Evolutionary conservation across 139 green algal species (phyloP).

Genomic region (Chlamydomonas schloesseri): DNA sequence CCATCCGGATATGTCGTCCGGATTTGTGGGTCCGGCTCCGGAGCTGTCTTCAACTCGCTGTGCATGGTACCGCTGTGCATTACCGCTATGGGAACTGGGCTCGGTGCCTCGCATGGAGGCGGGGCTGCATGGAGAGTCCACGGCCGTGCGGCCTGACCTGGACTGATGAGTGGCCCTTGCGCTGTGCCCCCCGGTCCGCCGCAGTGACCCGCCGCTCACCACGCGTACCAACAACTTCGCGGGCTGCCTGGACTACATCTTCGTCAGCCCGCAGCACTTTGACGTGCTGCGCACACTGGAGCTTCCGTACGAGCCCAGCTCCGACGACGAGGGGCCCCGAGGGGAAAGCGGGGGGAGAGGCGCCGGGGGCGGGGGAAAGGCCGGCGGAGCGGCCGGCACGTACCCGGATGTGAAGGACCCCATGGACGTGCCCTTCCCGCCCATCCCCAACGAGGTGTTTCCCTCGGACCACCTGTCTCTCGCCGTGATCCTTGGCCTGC

Average conservation of each 20-base stretch:
- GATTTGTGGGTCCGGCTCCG: no score
- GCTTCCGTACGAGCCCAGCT: slow-evolving; percentile 48
- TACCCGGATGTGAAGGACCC: no score
- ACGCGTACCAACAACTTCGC: slow-evolving; percentile 60
- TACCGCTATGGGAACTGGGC: no score
- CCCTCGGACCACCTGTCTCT: slow-evolving; percentile 65
- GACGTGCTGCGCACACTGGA: slow-evolving; percentile 45
- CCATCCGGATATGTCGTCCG: no score
- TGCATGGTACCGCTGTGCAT: no score
- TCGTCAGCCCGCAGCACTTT: slow-evolving; percentile 48
- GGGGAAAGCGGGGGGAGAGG: background rate
- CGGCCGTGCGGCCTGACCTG: no score
- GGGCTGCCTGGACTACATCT: slow-evolving; percentile 75
- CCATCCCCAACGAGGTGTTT: slow-evolving; percentile 55
- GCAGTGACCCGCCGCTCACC: slow-evolving; percentile 63
- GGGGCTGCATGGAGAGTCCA: no score
- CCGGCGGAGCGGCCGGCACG: no score
- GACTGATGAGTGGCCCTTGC: background rate
- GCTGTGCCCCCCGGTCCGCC: background rate
- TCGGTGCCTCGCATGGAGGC: no score
- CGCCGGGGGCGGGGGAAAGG: no score
- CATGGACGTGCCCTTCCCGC: slow-evolving; percentile 14
- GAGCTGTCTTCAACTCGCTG: no score
- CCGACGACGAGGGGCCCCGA: background rate
- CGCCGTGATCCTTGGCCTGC: slow-evolving; percentile 19